Evolutionary conservation across 2,329 filamentous ascomycete genomes (phyloP), one percentile per base, ranked within the genome.

Genomic region (Trichocomaceae sp.): DNA sequence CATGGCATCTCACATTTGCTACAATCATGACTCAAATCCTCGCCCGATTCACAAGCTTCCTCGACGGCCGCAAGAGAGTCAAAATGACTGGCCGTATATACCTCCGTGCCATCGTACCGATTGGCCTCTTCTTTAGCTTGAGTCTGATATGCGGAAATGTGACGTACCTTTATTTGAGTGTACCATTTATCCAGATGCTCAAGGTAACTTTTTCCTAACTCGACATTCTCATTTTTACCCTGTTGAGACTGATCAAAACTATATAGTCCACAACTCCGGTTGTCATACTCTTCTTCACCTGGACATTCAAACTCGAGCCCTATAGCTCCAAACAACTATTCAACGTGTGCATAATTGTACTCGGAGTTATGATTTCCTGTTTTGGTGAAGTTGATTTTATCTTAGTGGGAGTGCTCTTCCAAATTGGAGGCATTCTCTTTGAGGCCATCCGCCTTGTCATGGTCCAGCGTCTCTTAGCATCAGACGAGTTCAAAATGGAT

Each of bases 151-250:
- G 90, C 75, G 90, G 91, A 68, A 97, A 97, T 77, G 76, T 95
- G 75, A 90, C 92, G 63, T 97, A 97, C 71, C 82, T 96, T 52
- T 95, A 96, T 75, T 82, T 97, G 59, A 92, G 87, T 62, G 92
- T 97, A 56, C 88, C 92, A 57, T 97, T 97, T 73, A 97, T 97
- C 67, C 92, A 97, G 80, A 97, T 97, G 92, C 84, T 97, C 73
- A 97, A 97, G 87, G 87, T 90, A 29, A 15, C 15, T n/a, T 8
- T 53, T 8, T 37, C 13, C 29, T 73, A 73, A n/a, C n/a, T n/a
- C n/a, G n/a, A n/a, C n/a, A n/a, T n/a, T 76, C 31, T 33, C 56
- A 52, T 20, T 22, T 47, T 5, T 31, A 3, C 2, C 23, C 2
- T 5, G 13, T 5, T 5, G 4, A 47, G 57, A 45, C 57, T 63